Percentiles rank a stretch among this genome's conserved stretches.
Evolutionary conservation across 768 basidiomycete species (phyloP).

Genomic region (Suillus tomentosus): DNA sequence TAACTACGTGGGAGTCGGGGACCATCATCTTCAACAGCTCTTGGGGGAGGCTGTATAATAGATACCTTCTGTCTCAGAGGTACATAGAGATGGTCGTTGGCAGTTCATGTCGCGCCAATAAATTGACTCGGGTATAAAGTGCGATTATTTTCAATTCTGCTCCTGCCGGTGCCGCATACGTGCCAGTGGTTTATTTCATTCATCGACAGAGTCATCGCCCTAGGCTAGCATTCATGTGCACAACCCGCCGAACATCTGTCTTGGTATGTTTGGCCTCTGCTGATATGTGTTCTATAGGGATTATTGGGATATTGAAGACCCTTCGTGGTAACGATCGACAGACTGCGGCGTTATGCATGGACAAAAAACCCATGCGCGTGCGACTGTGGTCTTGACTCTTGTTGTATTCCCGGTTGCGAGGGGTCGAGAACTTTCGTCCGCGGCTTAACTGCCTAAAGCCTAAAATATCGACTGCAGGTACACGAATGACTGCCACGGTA

Average conservation of each 20-base stretch:
- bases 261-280: background rate
- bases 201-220: background rate
- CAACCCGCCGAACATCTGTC: background rate
- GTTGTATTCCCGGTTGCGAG: conserved; percentile 1
- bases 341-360: background rate
- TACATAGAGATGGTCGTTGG: background rate
- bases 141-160: no score
- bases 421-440: background rate
- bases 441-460: conserved; percentile 1
- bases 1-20: no score
- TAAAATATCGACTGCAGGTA: conserved; percentile 5
- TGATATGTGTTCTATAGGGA: background rate
- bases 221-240: background rate
- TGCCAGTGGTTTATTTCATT: background rate
- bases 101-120: background rate
- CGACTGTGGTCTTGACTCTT: background rate
- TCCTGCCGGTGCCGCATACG: no score
- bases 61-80: background rate
- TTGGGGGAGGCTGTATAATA: background rate
- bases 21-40: background rate
- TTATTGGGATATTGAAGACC: background rate
- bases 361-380: conserved; percentile 9
- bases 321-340: background rate
- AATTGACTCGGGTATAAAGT: background rate
- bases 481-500: background rate